Base-by-base conservation (phyloP, 805 yeast genomes). In the Ogataea saltuana region DNA sequence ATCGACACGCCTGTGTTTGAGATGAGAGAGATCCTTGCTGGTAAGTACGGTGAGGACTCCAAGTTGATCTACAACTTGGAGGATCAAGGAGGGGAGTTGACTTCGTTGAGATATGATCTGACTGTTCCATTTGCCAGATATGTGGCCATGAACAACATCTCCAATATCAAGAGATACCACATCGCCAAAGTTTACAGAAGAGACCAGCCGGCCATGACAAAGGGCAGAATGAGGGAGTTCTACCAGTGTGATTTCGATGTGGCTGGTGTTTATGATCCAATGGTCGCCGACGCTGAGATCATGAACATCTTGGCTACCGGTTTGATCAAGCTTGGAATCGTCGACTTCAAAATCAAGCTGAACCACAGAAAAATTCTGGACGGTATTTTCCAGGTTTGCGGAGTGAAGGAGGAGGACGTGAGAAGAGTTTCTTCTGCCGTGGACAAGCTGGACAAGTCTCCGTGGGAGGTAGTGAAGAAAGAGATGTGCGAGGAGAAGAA, bases 171-270 rank as follows among this genome's bases (percentile, higher is more conserved):
- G 70, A 78, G 99, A 63, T 93, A 81, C 65, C 99, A 93, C 70
- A 88, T 93, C 52, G 99, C 99, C 55, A 93, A 93, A 67, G 99
- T 93, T 42, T 93, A 93, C 70, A 83, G 99, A 72, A 85, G 99
- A 70, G 99, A 93, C 65, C 99, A 93, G 69, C 99, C 99, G 4
- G 99, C 99, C 7, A 93, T 93, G 99, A 91, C 98, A 39, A 93
- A 93, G 69, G 99, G 99, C 49, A 81, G 99, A 69, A 93, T 93
- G 99, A 86, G 99, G 78, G 99, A 93, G 69, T 93, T 93, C 61
- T 93, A 93, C 68, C 99, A 93, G 71, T 93, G 99, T 74, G 99
- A 93, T 71, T 87, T 93, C 58, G 99, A 93, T 67, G 74, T 93
- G 60, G 99, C 99, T 17, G 99, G 99, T 41, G 68, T 65, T 44